Base-by-base conservation (phyloP, 805 yeast genomes). In the Lipomyces japonicus region DNA sequence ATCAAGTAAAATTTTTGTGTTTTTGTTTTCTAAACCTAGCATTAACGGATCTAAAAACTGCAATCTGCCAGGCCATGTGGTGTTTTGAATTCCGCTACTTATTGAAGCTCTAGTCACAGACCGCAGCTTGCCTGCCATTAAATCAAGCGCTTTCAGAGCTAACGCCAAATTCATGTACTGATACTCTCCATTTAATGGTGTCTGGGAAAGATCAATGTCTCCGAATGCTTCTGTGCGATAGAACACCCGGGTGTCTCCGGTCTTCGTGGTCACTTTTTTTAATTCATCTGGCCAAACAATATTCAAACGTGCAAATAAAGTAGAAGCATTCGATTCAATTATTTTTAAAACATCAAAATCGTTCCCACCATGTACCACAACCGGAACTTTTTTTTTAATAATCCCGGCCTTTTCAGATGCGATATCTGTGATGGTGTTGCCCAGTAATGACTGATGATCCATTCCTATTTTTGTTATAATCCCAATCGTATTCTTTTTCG, bases 351-450 rank as follows among this genome's bases (percentile, higher is more conserved):
- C 93, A 1, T 63, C 72, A 0, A 54, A 28, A 2, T 66, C 73
- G 61, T 89, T 90, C 0, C 84, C 70, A 0, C 82, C 84, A 63
- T 90, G 96, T 0, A 85, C 77, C 0, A 86, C 84, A 49, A 82
- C 78, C 0, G 88, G 83, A 0, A 80, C 76, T 0, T 70, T 70
- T 0, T 57, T 39, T 57, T 86, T 85, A 47, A 89, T 77, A 6
- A 91, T 90, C 0, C 98, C 98, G 0, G 93, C 95, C 66, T 91
- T 91, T 60, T 87, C 84, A 19, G 39, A 41, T 0, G 96, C 95
- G 19, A 91, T 89, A 42, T 79, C 76, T 1, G 61, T 59, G 10
- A 89, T 60, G 0, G 84, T 79, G 30, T 72, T 62, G 0, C 98
- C 98, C 35, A 91, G 67, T 36, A 90, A 73, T 7, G 71, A 69